Evolutionary conservation across 164 flowering plant genomes (phyloP), one percentile per base, ranked within the genome.

Genomic region (Stephania cephalantha): DNA sequence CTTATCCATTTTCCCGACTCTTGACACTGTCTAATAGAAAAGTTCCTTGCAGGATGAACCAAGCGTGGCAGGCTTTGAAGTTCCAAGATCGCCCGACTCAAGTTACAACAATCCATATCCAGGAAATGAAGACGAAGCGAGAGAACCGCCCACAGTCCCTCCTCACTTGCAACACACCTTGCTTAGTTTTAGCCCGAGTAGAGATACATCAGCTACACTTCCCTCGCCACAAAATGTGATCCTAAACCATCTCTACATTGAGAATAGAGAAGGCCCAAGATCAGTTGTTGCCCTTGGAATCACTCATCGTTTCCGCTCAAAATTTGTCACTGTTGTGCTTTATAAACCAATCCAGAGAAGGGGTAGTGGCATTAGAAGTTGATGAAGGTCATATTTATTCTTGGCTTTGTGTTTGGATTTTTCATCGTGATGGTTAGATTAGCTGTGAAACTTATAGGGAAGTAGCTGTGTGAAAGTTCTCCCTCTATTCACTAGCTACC

Each of bases 171-270:
- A 89, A 29, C 89, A 88, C 67, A 84, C 91, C 45, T 78, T 91
- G 75, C 78, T 95, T 70, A 87, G 86, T 81, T 77, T 75, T 30
- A 87, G 91, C 10, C 31, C 92, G 31, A 82, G 74, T 75, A 77
- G 83, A 74, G 97, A 95, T 29, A 69, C 84, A 67, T 35, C 86
- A 13, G 86, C 77, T 8, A 63, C 81, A 20, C 85, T 93, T 69
- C 93, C 98, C 6, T 30, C 71, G 71, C 99, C 98, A 0, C 93
- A 89, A 61, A 86, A 85, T 71, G 94, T 85, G 68, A 83, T 84
- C 68, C 87, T 95, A 48, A 95, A 95, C 84, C 99, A 95, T 87
- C 93, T 95, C 48, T 94, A 88, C 85, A 88, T 92, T 64, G 97
- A 94, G 83, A 94, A 88, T 79, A 78, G 95, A 79, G 95, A 92